A percentile compares a stretch with the other conserved stretches of the same genome.
phyloP scores from a whole-genome alignment of 192 early-diverging fungal species.

The Helicostylum pulchrum region DNA sequence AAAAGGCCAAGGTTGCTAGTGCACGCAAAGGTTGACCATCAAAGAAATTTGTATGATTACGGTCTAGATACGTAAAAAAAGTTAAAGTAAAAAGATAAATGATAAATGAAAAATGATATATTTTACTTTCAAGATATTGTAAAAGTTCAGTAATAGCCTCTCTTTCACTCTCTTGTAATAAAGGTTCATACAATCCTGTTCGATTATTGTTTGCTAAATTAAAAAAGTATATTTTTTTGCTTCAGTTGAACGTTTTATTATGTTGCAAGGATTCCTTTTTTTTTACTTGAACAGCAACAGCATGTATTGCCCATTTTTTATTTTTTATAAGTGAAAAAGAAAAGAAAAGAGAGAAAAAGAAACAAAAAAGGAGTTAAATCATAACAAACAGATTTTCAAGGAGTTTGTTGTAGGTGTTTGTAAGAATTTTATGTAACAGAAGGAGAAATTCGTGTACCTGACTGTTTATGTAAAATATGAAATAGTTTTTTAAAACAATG shows the following conservation, averaged over 20 bases:
- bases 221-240: not conserved
- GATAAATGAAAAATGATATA: too few species aligned
- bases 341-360: not conserved
- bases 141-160: slow-evolving; percentile 62
- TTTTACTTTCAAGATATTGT: slow-evolving; percentile 63
- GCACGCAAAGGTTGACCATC: slow-evolving; percentile 77
- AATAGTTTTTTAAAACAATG: not conserved
- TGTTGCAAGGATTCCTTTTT: not conserved
- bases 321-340: not conserved
- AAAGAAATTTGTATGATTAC: slow-evolving; percentile 77
- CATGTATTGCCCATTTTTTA: slow-evolving; percentile 12
- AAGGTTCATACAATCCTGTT: slow-evolving; percentile 54
- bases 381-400: not conserved
- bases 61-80: slow-evolving; percentile 55
- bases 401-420: too few species aligned
- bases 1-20: slow-evolving; percentile 76
- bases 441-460: too few species aligned
- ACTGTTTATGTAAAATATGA: not conserved
- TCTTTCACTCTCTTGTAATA: slow-evolving; percentile 64
- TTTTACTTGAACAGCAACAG: slow-evolving; percentile 8
- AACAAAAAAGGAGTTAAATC: not conserved
- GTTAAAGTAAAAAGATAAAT: not conserved
- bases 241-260: not conserved
- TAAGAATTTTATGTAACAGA: too few species aligned
- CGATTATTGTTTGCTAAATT: slow-evolving; percentile 32